Evolutionary conservation across 2,329 filamentous ascomycete species (phyloP).

Genomic region (Talaromyces sp.): DNA sequence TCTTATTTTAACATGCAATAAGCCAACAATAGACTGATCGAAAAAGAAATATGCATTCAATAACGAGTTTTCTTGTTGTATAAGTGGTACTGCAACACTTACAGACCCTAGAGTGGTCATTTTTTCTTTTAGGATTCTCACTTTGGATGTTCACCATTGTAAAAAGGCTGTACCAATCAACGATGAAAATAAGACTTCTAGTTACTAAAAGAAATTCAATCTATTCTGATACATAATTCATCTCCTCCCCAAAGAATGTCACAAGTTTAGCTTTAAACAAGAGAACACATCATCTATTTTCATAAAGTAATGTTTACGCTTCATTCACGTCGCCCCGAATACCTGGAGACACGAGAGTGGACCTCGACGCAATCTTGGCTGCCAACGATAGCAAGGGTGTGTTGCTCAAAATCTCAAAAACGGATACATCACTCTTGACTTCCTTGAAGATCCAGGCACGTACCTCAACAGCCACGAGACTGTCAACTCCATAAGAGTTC

Average conservation of each 20-base stretch:
- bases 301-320: not conserved
- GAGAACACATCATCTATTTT: not conserved
- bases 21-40: no score
- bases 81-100: no score
- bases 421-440: conserved; percentile 44
- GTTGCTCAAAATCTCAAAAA: conserved; percentile 43
- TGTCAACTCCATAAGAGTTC: conserved; percentile 24
- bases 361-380: not conserved
- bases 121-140: not conserved
- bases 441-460: conserved; percentile 47
- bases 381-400: not conserved
- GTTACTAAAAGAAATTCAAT: not conserved
- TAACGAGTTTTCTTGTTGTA: no score
- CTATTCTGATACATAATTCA: not conserved
- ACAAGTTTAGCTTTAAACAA: not conserved
- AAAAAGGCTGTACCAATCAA: not conserved
- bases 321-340: not conserved
- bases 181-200: no score
- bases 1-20: no score
- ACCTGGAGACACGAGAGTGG: not conserved
- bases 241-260: not conserved
- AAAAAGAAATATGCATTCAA: no score
- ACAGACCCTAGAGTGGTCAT: no score
- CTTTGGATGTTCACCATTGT: not conserved
- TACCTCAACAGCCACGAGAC: conserved; percentile 16